These are phyloP conservation scores for Orbilia blumenaviensis DNA, from an alignment of 2,329 filamentous ascomycete genomes.

Conservation along the genomic window DNA sequence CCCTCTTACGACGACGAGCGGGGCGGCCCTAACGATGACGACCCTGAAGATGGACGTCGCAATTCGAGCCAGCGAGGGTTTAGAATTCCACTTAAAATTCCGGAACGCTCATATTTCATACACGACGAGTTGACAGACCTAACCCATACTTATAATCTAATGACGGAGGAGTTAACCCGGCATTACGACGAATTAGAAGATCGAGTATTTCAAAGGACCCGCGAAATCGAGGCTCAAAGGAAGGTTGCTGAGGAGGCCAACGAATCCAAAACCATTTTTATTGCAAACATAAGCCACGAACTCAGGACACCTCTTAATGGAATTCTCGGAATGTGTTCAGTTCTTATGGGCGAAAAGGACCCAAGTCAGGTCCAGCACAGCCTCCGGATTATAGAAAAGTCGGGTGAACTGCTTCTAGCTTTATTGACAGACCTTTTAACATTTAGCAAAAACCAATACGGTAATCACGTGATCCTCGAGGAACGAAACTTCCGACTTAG, in stretches of 20 bases:
- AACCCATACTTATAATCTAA: slow-evolving; percentile 92
- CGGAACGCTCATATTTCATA: slow-evolving; percentile 76
- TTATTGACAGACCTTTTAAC: slow-evolving; percentile 88
- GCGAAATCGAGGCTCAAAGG: slow-evolving; percentile 80
- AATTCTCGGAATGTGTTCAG: slow-evolving; percentile 90
- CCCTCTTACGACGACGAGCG: slow-evolving; percentile 53
- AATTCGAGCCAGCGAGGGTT: slow-evolving; percentile 69
- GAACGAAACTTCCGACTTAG: slow-evolving; percentile 84
- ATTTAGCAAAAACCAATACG: slow-evolving; percentile 95
- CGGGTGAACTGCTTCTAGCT: slow-evolving; percentile 82
- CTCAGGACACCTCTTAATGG: slow-evolving; percentile 95
- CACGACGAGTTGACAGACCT: slow-evolving; percentile 75
- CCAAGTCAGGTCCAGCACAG: slow-evolving; percentile 80
- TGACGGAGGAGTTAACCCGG: slow-evolving; percentile 87
- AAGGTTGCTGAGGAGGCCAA: slow-evolving; percentile 75
- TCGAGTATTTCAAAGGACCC: slow-evolving; percentile 81
- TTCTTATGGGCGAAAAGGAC: slow-evolving; percentile 92
- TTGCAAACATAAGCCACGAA: slow-evolving; percentile 90
- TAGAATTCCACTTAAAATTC: slow-evolving; percentile 84
- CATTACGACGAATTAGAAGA: slow-evolving; percentile 87
- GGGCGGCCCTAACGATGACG: slow-evolving; percentile 55
- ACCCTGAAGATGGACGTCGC: slow-evolving; percentile 43
- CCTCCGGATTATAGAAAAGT: slow-evolving; percentile 87
- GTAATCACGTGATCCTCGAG: slow-evolving; percentile 78
- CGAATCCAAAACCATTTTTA: slow-evolving; percentile 96